phyloP scores from a whole-genome alignment of 2,329 filamentous ascomycete genomes.

The Basipetospora chlamydospora region DNA sequence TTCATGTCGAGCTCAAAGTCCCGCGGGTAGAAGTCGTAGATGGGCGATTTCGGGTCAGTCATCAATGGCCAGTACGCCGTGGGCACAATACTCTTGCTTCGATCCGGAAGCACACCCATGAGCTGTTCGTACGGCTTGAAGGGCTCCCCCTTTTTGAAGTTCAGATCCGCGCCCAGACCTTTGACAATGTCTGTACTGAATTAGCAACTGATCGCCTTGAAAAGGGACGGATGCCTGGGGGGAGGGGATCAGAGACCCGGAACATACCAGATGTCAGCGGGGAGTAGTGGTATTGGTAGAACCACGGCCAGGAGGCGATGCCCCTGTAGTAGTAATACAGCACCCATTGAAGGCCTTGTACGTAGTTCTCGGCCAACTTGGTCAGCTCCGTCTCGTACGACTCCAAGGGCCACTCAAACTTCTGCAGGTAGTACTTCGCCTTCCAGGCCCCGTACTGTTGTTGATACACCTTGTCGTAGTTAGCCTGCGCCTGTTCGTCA shows the following conservation, averaged over 20 bases:
- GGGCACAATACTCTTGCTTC: constrained; percentile 94
- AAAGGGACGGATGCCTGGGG: too few relatives aligned
- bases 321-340: constrained; percentile 96
- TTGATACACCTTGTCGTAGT: constrained; percentile 75
- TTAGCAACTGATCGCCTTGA: constrained; percentile 1
- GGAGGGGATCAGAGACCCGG: too few relatives aligned
- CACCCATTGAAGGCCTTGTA: constrained; percentile 96
- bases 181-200: constrained; percentile 58
- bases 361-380: constrained; percentile 85
- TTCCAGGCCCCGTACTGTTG: constrained; percentile 88
- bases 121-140: constrained; percentile 93
- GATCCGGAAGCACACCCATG: constrained; percentile 94
- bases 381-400: constrained; percentile 62
- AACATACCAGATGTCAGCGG: constrained; percentile 74
- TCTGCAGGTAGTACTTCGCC: constrained; percentile 78
- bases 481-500: constrained; percentile 61
- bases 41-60: constrained; percentile 80
- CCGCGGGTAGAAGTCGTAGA: constrained; percentile 93
- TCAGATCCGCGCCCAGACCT: constrained; percentile 71
- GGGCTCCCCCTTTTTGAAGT: constrained; percentile 87
- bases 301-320: constrained; percentile 98
- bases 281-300: constrained; percentile 90
- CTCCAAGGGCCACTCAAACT: constrained; percentile 78
- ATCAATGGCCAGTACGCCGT: constrained; percentile 78
- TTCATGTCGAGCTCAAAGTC: constrained; percentile 99